These are phyloP conservation scores for Allomyces javanicus DNA, from an alignment of 192 early-diverging fungal genomes.

Conservation along the genomic window DNA sequence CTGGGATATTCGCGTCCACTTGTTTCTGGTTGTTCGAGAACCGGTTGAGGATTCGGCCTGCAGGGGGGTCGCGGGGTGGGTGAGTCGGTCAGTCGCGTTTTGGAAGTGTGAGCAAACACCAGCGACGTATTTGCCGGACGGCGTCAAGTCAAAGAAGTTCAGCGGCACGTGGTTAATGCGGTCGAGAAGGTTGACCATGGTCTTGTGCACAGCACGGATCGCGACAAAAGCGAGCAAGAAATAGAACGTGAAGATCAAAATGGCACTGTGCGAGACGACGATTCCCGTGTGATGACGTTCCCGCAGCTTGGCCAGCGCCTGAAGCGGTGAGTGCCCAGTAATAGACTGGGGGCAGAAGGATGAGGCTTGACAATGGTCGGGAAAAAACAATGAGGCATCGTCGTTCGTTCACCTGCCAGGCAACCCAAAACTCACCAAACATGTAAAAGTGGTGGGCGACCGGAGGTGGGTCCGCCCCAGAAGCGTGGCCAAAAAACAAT, in stretches of 20 bases:
- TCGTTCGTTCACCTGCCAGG: too few species aligned
- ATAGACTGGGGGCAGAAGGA: too few species aligned
- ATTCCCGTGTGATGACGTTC: too few species aligned
- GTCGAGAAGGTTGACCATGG: slow-evolving; percentile 33
- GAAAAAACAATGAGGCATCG: too few species aligned
- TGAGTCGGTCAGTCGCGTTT: slow-evolving; percentile 23
- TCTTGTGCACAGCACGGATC: slow-evolving; percentile 26
- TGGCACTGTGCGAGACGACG: slow-evolving; percentile 18
- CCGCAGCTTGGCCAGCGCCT: too few species aligned
- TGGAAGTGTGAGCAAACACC: slow-evolving; percentile 9
- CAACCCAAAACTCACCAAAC: too few species aligned
- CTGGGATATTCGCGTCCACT: slow-evolving; percentile 41
- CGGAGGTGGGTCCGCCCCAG: too few species aligned
- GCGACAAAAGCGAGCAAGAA: slow-evolving; percentile 23
- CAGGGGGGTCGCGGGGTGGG: background rate
- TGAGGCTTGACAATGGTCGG: too few species aligned
- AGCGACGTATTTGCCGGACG: slow-evolving; percentile 33
- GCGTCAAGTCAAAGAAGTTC: slow-evolving; percentile 82
- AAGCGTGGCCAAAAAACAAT: too few species aligned
- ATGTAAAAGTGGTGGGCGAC: too few species aligned
- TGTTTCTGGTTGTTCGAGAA: slow-evolving; percentile 75
- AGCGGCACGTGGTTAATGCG: slow-evolving; percentile 44
- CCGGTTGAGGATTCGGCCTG: slow-evolving; percentile 52
- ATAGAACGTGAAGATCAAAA: slow-evolving; percentile 17
- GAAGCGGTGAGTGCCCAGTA: too few species aligned